These are phyloP conservation scores for Solanum hybrid DNA, from an alignment of 305 asterid genomes.

Conservation along the genomic window DNA sequence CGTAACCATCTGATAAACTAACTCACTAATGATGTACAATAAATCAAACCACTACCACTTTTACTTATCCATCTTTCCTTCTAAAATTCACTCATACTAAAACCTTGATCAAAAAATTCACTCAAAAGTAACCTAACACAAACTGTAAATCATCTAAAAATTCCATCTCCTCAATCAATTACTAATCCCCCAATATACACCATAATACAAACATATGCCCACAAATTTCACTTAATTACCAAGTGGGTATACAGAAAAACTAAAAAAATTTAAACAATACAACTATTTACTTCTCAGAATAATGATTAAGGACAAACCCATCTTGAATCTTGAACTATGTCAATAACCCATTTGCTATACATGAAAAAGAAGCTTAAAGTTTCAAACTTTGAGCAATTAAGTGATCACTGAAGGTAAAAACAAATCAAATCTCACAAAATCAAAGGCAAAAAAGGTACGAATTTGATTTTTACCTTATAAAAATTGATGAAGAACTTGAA, in stretches of 20 bases:
- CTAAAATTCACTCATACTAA: neutral
- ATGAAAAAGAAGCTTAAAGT: neutral
- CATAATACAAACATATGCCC: neutral
- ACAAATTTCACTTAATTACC: neutral
- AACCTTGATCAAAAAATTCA: neutral
- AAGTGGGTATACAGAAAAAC: neutral
- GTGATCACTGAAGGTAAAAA: neutral
- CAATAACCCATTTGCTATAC: neutral
- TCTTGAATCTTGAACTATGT: neutral
- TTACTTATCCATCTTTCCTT: neutral
- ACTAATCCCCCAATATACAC: neutral
- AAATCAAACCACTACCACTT: neutral
- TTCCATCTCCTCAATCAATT: neutral
- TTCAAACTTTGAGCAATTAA: neutral
- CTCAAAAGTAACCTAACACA: neutral
- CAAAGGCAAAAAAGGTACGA: neutral
- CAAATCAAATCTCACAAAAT: neutral
- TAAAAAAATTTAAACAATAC: neutral
- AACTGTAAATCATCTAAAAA: neutral
- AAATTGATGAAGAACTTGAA: neutral
- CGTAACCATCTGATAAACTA: neutral
- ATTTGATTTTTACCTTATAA: neutral
- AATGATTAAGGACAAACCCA: neutral
- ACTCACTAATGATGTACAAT: neutral
- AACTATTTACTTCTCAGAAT: neutral